Conservation (phyloP, 371 early-diverging fungal species). For the Choanephora cucurbitarum region DNA sequence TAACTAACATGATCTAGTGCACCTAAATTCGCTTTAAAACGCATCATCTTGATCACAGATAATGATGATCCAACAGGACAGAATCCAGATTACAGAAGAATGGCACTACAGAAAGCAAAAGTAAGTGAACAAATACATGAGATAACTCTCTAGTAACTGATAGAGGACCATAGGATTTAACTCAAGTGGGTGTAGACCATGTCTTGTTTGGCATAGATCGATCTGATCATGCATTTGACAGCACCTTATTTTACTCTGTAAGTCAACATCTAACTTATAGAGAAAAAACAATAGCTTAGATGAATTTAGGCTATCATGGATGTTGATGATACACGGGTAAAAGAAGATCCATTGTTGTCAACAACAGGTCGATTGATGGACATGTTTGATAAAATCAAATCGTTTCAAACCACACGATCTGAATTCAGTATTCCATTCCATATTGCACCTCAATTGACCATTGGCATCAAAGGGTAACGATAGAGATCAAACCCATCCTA, state of each 20-base stretch:
- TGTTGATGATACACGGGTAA: neutral
- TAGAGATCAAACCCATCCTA: no score
- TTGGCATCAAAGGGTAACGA: slow-evolving; percentile 21
- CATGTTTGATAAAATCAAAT: slow-evolving; percentile 5
- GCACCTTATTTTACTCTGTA: slow-evolving; percentile 55
- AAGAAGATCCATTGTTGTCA: slow-evolving; percentile 1
- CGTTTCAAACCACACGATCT: slow-evolving; percentile 8
- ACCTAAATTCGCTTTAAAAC: slow-evolving; percentile 55
- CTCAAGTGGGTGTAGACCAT: slow-evolving; percentile 52
- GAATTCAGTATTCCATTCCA: slow-evolving; percentile 21
- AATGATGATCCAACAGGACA: slow-evolving; percentile 62
- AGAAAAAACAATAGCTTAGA: neutral
- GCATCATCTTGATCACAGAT: slow-evolving; percentile 71
- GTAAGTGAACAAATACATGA: slow-evolving; percentile 11
- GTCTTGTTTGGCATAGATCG: slow-evolving; percentile 61
- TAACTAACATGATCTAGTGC: slow-evolving; percentile 27
- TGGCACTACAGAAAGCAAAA: slow-evolving; percentile 62
- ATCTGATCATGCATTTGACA: slow-evolving; percentile 44
- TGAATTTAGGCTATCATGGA: neutral
- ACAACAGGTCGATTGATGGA: slow-evolving; percentile 2
- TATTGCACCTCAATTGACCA: slow-evolving; percentile 3
- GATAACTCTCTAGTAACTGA: no score
- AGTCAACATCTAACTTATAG: slow-evolving; percentile 8
- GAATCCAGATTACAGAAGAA: slow-evolving; percentile 45
- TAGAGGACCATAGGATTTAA: slow-evolving; percentile 52